These are phyloP conservation scores for Penicillium argentinense DNA, from an alignment of 495 filamentous ascomycete genomes.

Conservation along the genomic window DNA sequence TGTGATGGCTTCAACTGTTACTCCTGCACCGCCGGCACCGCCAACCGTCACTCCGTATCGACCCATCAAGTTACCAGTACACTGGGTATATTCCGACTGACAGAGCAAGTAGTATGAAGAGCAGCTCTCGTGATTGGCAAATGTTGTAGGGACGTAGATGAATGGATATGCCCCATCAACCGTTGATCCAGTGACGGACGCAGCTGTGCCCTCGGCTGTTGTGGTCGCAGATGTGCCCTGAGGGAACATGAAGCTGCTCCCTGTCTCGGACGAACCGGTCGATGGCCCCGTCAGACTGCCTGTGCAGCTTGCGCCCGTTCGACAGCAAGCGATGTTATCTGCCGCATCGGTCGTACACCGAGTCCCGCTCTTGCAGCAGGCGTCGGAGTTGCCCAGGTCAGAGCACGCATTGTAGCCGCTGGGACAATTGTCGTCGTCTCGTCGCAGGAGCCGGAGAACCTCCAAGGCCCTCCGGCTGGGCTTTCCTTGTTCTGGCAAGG, in stretches of 20 bases:
- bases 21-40: constrained; percentile 50
- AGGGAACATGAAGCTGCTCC: constrained; percentile 39
- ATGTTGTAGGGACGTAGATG: constrained; percentile 64
- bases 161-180: constrained; percentile 58
- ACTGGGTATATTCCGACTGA: constrained; percentile 61
- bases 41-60: constrained; percentile 46
- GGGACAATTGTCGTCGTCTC: constrained; percentile 50
- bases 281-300: constrained; percentile 49
- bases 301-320: constrained; percentile 59
- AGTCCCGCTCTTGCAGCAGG: constrained; percentile 56
- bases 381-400: constrained; percentile 45
- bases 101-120: constrained; percentile 67
- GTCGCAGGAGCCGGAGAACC: constrained; percentile 37
- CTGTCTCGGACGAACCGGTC: constrained; percentile 24
- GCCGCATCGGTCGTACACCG: constrained; percentile 58
- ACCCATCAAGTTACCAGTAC: constrained; percentile 58
- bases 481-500: constrained; percentile 23
- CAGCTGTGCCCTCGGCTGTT: constrained; percentile 28
- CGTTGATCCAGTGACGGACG: constrained; percentile 46
- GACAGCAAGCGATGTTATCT: constrained; percentile 66
- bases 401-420: constrained; percentile 51
- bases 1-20: constrained; percentile 61
- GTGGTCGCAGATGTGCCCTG: constrained; percentile 31
- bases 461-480: constrained; percentile 34
- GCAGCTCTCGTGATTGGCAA: constrained; percentile 61